phyloP scores from a whole-genome alignment of 208 protist species.

The Porcisia hertigi region DNA sequence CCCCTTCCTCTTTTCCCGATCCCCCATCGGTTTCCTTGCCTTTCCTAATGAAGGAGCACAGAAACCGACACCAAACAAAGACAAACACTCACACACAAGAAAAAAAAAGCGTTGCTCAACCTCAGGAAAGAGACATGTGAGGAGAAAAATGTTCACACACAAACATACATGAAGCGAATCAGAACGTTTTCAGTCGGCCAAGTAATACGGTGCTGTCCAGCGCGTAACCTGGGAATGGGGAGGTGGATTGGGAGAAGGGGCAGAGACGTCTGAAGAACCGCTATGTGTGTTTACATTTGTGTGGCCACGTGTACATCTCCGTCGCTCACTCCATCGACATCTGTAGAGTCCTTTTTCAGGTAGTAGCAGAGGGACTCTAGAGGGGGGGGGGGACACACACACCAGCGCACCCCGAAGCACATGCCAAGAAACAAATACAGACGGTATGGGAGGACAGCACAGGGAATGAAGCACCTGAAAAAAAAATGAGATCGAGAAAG shows the following conservation, averaged over 20 bases:
- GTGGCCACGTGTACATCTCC: slow-evolving; percentile 2
- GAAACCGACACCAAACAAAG: background rate
- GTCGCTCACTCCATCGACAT: background rate
- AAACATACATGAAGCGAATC: background rate
- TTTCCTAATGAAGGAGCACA: background rate
- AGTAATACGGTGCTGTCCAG: background rate
- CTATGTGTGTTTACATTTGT: background rate
- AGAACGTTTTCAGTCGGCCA: background rate
- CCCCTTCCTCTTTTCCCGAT: background rate
- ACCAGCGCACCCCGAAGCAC: background rate
- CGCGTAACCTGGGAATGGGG: too few relatives aligned
- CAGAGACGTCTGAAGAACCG: background rate
- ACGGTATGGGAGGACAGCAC: background rate
- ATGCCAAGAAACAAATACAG: background rate
- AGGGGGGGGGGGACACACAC: background rate
- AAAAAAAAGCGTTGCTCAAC: background rate
- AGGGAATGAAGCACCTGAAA: background rate
- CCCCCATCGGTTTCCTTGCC: background rate
- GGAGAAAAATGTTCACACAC: too few relatives aligned
- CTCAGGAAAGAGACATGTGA: background rate
- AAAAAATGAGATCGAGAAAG: background rate
- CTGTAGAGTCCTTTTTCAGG: background rate
- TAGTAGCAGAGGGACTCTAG: background rate
- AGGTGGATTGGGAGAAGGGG: too few relatives aligned
- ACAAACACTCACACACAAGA: background rate